phyloP scores from a whole-genome alignment of 2,329 filamentous ascomycete species.

The Bisporella sp. region DNA sequence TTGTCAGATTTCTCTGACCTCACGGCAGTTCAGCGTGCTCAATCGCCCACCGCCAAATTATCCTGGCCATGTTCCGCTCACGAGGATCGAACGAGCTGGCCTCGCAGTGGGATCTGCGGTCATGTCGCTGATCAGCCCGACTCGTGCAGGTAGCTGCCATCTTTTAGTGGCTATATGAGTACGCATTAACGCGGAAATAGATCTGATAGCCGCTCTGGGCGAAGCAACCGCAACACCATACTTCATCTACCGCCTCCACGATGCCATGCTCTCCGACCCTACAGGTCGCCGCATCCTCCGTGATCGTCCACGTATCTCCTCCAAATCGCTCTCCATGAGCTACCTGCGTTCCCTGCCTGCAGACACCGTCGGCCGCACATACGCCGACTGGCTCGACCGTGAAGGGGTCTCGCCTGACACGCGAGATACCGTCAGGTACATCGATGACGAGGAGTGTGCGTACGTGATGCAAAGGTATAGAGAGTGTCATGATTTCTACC shows the following conservation, averaged over 20 bases:
- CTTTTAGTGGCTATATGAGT: background rate
- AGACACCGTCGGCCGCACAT: conserved; percentile 72
- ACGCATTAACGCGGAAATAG: conserved; percentile 35
- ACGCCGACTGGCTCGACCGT: conserved; percentile 85
- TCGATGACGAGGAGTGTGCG: conserved; percentile 91
- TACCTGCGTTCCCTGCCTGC: conserved; percentile 65
- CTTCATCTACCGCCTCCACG: conserved; percentile 86
- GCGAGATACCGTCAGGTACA: conserved; percentile 73
- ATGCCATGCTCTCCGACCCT: conserved; percentile 78
- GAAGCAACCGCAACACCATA: conserved; percentile 92
- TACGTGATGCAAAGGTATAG: conserved; percentile 98
- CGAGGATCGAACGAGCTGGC: conserved; percentile 64
- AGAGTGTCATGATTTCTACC: conserved; percentile 97
- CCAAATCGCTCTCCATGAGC: conserved; percentile 54
- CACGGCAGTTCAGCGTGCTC: conserved; percentile 66
- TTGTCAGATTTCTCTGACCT: conserved; percentile 17
- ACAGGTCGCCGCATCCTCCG: conserved; percentile 89
- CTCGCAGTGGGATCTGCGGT: conserved; percentile 61
- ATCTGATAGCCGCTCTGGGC: conserved; percentile 90
- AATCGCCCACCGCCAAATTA: conserved; percentile 55
- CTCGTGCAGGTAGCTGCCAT: conserved; percentile 57
- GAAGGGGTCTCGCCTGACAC: conserved; percentile 94
- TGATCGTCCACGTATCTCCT: conserved; percentile 82
- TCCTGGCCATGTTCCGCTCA: conserved; percentile 80
- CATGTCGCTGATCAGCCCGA: conserved; percentile 63